Conservation (phyloP, 2,329 filamentous ascomycete species). For the Microdochium paspali region DNA sequence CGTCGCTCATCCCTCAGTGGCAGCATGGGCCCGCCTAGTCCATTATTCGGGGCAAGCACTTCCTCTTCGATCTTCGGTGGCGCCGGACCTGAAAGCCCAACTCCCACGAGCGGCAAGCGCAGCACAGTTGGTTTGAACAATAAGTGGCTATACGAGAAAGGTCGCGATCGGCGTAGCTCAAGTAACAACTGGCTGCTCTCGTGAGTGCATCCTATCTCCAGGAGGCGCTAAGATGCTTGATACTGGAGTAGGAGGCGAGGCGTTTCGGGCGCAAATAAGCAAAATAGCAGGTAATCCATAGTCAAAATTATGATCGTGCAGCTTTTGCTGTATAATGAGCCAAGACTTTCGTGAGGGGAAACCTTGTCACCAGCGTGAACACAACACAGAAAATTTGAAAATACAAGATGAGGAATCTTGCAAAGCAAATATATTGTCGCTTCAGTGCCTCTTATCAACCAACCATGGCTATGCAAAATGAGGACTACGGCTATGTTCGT, state of each 20-base stretch:
- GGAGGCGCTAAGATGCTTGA: too few species aligned
- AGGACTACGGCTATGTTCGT: background rate
- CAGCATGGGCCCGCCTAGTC: constrained; percentile 32
- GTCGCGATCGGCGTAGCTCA: constrained; percentile 40
- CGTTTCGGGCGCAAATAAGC: background rate
- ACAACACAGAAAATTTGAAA: too few species aligned
- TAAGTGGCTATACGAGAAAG: constrained; percentile 91
- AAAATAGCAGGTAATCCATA: background rate
- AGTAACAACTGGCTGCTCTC: constrained; percentile 25
- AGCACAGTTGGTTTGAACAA: constrained; percentile 75
- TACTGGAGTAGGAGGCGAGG: background rate
- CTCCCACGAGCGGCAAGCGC: constrained; percentile 49
- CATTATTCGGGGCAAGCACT: constrained; percentile 40
- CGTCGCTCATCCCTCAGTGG: constrained; percentile 56
- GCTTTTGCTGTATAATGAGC: background rate
- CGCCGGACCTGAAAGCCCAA: constrained; percentile 50
- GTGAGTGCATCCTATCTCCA: too few species aligned
- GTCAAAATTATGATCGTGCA: background rate
- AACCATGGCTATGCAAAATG: background rate
- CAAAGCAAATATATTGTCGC: background rate
- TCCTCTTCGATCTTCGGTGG: constrained; percentile 40
- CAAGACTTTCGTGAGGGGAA: too few species aligned
- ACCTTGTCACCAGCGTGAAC: too few species aligned
- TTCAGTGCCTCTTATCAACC: background rate
- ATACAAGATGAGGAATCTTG: background rate